Base-by-base conservation (phyloP, 345 rosid genomes). In the Hypericum perforatum region DNA sequence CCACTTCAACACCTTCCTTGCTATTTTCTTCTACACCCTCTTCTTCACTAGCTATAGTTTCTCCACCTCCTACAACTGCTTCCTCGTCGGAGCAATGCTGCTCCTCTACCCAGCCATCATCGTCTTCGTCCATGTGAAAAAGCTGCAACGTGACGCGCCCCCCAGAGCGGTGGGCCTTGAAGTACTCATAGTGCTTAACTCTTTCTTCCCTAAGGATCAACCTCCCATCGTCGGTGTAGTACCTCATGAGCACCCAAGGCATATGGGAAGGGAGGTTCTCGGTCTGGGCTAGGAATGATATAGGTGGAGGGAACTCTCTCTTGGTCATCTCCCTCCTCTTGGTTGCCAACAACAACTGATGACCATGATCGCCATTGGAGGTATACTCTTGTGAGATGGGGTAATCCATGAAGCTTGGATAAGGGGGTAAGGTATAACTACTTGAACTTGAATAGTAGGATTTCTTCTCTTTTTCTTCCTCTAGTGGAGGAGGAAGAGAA, bases 61-160 rank as follows among this genome's bases (percentile, higher is more conserved):
- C 8, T 6, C 3, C 5, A 1, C 0, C 13, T 7, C 14, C 52
- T 11, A 5, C 15, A 42, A 29, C 58, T 38, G 29, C 45, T 42
- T 60, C 62, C 12, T 40, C 56, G 42, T 61, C 39, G 22, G 37
- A 7, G 7, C 46, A 44, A 7, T 57, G 65, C 44, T 29, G 5
- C 37, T 41, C 63, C 5, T 36, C 49, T 8, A 50, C 15, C 0
- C 43, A 5, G 0, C 16, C 16, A 6, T 55, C 49, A n/a, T 43
- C 9, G 41, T 11, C 51, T 16, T 70, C 66, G 32, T 76, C 73
- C 15, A 82, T 16, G n/a, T 59, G 49, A 8, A 78, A 63, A 29
- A 74, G 79, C 6, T 72, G 68, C 22, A 78, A 60, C 9, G 69
- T 54, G 12, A 78, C 78, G 7, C 76, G 65, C 1, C 82, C 80